Percentiles rank a stretch among this genome's conserved stretches.
phyloP scores from a whole-genome alignment of 2,329 filamentous ascomycete genomes.

The Talaromyces sp. region DNA sequence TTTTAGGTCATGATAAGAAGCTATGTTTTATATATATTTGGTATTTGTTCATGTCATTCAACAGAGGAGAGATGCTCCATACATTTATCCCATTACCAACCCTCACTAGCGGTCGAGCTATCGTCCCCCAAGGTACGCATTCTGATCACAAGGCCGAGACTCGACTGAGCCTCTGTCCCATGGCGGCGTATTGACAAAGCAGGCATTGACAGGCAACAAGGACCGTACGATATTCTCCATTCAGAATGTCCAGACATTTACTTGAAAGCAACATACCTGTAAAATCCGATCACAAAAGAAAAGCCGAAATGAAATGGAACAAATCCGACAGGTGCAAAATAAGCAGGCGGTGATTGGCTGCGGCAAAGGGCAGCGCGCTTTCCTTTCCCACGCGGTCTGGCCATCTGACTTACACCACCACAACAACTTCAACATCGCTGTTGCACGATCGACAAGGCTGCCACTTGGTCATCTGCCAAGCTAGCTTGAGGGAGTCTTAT shows the following conservation, averaged over 20 bases:
- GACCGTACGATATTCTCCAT: not conserved
- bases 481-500: not conserved
- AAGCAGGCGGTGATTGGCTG: constrained; percentile 13
- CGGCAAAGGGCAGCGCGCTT: constrained; percentile 1
- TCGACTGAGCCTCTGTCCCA: not conserved
- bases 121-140: constrained; percentile 25
- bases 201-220: not conserved
- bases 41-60: not conserved
- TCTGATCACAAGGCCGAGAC: constrained; percentile 2
- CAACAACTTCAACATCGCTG: not conserved
- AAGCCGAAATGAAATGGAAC: not conserved
- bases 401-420: constrained; percentile 6
- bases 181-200: not conserved
- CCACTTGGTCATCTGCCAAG: not conserved
- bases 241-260: not conserved
- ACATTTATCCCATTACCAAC: not conserved
- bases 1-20: not conserved
- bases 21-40: not conserved
- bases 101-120: constrained; percentile 4
- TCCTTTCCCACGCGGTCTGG: constrained; percentile 10
- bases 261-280: not conserved
- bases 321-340: constrained; percentile 7
- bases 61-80: not conserved
- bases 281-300: not conserved
- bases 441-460: not conserved